Percentiles rank a stretch among this genome's conserved stretches.
Conservation (phyloP, 2,329 filamentous ascomycete species). For the Tothia fuscella region DNA sequence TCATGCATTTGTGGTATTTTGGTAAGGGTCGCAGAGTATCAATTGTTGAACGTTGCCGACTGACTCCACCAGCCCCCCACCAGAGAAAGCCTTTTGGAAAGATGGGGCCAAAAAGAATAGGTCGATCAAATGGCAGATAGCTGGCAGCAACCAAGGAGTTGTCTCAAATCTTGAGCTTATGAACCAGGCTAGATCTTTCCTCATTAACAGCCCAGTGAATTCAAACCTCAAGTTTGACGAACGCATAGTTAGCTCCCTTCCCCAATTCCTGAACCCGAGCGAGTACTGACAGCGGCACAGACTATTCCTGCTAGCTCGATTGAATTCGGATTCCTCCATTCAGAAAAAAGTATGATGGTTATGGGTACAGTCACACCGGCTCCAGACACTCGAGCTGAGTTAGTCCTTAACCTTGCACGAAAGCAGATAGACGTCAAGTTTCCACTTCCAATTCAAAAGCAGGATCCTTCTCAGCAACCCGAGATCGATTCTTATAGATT, state of each 20-base stretch:
- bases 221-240: not conserved
- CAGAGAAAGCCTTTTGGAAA: not conserved
- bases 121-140: not conserved
- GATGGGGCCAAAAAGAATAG: not conserved
- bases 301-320: not conserved
- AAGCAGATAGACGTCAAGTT: slow-evolving; percentile 7
- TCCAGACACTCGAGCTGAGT: not conserved
- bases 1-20: not conserved
- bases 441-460: not conserved
- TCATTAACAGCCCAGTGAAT: not conserved
- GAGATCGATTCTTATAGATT: not conserved
- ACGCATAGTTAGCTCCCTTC: not conserved
- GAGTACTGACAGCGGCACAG: not conserved
- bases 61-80: slow-evolving; percentile 4
- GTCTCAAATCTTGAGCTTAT: not conserved
- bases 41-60: not conserved
- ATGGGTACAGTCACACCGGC: slow-evolving; percentile 1
- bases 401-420: slow-evolving; percentile 1
- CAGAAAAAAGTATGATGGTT: slow-evolving; percentile 6
- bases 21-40: not conserved
- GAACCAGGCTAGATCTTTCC: not conserved
- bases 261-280: not conserved
- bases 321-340: slow-evolving; percentile 4
- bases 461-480: not conserved
- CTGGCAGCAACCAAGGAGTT: not conserved